These are phyloP conservation scores for Ophiosphaerella herpotricha DNA, from an alignment of 2,329 filamentous ascomycete species.

Conservation along the genomic window DNA sequence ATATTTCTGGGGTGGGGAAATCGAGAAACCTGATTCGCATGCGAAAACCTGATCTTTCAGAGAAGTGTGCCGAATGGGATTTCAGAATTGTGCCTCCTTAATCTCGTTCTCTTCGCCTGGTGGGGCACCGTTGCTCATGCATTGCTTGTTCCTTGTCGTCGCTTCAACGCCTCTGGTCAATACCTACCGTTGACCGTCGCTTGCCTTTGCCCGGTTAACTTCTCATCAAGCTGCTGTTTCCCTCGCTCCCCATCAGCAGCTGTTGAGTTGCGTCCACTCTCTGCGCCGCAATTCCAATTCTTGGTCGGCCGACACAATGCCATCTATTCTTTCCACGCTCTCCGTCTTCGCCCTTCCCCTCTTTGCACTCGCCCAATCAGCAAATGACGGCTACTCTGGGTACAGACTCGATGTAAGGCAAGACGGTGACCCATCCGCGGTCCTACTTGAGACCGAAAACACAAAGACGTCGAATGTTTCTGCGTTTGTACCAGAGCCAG, in stretches of 20 bases:
- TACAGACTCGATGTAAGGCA: slow-evolving; percentile 57
- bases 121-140: slow-evolving; percentile 16
- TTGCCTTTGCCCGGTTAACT: slow-evolving; percentile 21
- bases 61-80: slow-evolving; percentile 12
- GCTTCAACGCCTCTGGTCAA: slow-evolving; percentile 19
- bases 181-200: slow-evolving; percentile 27
- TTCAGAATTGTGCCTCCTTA: slow-evolving; percentile 28
- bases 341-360: slow-evolving; percentile 42
- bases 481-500: slow-evolving; percentile 54
- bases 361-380: slow-evolving; percentile 39
- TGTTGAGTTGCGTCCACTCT: slow-evolving; percentile 31
- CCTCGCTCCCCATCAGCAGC: slow-evolving; percentile 17
- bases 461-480: slow-evolving; percentile 52
- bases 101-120: slow-evolving; percentile 29
- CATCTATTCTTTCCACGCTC: slow-evolving; percentile 29
- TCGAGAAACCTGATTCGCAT: slow-evolving; percentile 22
- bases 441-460: slow-evolving; percentile 59
- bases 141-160: slow-evolving; percentile 27
- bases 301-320: slow-evolving; percentile 24
- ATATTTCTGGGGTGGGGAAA: slow-evolving; percentile 18
- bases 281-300: slow-evolving; percentile 2
- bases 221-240: slow-evolving; percentile 22
- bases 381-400: slow-evolving; percentile 58
- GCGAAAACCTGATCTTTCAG: slow-evolving; percentile 31
- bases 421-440: slow-evolving; percentile 56